Evolutionary conservation across 352 stramenopile genomes (phyloP), one percentile per base, ranked within the genome.

Genomic region (Thalassiosira gravida): DNA sequence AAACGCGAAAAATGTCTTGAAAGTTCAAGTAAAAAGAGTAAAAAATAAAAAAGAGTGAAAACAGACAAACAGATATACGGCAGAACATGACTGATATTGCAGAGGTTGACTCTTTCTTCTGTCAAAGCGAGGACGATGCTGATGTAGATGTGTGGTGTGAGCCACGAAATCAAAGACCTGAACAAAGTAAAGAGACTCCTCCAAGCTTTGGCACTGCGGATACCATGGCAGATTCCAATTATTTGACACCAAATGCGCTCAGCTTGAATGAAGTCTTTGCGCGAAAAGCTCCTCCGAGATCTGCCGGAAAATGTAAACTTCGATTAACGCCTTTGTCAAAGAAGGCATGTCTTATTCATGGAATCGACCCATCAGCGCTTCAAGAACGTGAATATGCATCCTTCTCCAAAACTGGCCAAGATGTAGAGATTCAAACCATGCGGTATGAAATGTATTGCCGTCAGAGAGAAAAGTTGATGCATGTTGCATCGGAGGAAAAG

Each of bases 381-480:
- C 44, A 44, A 52, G 25, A 77, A 14, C 25, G 67, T 27, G 74
- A 82, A 32, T 77, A 70, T 53, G 46, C 59, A 14, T 82, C 74
- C 8, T 82, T 78, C 35, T 13, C 14, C 2, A 16, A 74, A 42
- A 3, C n/a, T 7, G 47, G 30, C 14, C 25, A 63, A 3, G 67
- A 82, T 82, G 66, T 67, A 8, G 66, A 78, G 35, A 77, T 77
- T 18, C 67, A 77, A 50, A 65, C 59, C 3, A 67, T 78, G 58
- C 59, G 30, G n/a, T 79, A 69, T 67, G 67, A 77, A 56, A 65
- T 59, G 13, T 80, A 77, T 52, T 22, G 11, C 44, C 49, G 49
- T 57, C 30, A 20, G 1, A 20, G 49, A 14, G 49, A 62, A 29
- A 78, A 66, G 25, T 24, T 77, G 1, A 47, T 47, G 18, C 24